Conservation (phyloP, 208 protist genomes). For the Trypanosoma cruzi region DNA sequence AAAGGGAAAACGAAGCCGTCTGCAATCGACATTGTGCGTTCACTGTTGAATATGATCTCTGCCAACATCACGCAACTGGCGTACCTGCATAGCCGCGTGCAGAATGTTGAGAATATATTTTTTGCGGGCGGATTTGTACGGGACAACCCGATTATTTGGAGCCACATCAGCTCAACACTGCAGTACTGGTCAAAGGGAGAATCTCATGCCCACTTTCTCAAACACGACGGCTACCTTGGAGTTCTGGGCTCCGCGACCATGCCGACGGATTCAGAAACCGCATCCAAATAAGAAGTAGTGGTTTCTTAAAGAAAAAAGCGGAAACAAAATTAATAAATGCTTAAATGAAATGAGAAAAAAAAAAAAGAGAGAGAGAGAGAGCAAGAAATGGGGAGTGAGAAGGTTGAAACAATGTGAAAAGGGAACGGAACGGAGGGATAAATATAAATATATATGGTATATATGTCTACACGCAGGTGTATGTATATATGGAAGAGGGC, state of each 20-base stretch:
- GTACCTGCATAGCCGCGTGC: conserved; percentile 93
- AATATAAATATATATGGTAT: too few relatives aligned
- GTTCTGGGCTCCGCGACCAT: conserved; percentile 85
- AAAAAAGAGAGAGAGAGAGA: not conserved
- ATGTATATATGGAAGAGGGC: too few relatives aligned
- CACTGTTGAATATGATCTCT: conserved; percentile 95
- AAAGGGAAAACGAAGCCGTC: conserved; percentile 21
- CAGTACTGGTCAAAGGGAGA: conserved; percentile 95
- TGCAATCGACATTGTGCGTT: conserved; percentile 90
- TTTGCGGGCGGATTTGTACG: conserved; percentile 96
- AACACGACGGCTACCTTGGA: conserved; percentile 97
- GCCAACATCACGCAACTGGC: conserved; percentile 97
- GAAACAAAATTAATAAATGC: not conserved
- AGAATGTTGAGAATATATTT: conserved; percentile 94
- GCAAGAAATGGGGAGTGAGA: too few relatives aligned
- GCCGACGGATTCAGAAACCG: not conserved
- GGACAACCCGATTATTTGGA: conserved; percentile 92
- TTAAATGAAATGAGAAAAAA: not conserved
- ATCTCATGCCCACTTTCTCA: conserved; percentile 93
- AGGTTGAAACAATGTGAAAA: too few relatives aligned
- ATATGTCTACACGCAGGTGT: too few relatives aligned
- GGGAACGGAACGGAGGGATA: too few relatives aligned
- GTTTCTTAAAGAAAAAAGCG: not conserved
- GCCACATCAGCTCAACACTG: conserved; percentile 88
- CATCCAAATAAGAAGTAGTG: not conserved